Evolutionary conservation across 768 basidiomycete genomes (phyloP).

Genomic region (Psilocybe cubensis): DNA sequence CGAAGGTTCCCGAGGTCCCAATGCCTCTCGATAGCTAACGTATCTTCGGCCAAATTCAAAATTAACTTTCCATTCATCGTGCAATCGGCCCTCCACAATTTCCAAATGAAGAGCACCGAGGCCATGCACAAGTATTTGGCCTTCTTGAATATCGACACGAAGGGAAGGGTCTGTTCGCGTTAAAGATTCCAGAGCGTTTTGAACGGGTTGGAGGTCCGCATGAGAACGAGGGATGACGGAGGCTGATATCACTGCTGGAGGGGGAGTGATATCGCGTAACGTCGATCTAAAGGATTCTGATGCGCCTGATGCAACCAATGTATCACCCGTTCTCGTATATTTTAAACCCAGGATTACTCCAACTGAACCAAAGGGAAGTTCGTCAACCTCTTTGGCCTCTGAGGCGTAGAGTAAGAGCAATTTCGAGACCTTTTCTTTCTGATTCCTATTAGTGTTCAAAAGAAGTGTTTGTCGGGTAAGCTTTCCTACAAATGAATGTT

Average conservation of each 20-base stretch:
- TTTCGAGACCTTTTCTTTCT: slow-evolving; percentile 76
- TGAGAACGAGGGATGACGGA: slow-evolving; percentile 83
- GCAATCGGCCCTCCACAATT: slow-evolving; percentile 81
- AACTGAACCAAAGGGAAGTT: slow-evolving; percentile 79
- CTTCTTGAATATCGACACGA: slow-evolving; percentile 78
- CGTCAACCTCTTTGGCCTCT: slow-evolving; percentile 74
- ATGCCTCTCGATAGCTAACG: slow-evolving; percentile 80
- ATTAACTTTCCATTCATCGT: slow-evolving; percentile 76
- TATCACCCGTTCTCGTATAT: slow-evolving; percentile 87
- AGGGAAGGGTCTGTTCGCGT: slow-evolving; percentile 91
- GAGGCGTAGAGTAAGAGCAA: slow-evolving; percentile 81
- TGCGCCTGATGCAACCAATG: slow-evolving; percentile 61
- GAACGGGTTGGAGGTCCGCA: slow-evolving; percentile 76
- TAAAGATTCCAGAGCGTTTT: slow-evolving; percentile 72
- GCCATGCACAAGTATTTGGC: slow-evolving; percentile 82
- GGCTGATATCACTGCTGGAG: slow-evolving; percentile 84
- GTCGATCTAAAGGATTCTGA: slow-evolving; percentile 40
- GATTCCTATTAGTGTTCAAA: slow-evolving; percentile 67
- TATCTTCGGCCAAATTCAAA: slow-evolving; percentile 80
- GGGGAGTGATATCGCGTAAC: slow-evolving; percentile 70
- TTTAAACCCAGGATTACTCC: slow-evolving; percentile 85
- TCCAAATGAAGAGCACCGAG: slow-evolving; percentile 89
- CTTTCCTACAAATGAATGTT: slow-evolving; percentile 50
- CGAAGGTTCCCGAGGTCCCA: slow-evolving; percentile 34
- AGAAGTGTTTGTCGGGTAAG: slow-evolving; percentile 64